Conservation (phyloP, 495 filamentous ascomycete genomes). For the Delitschia confertaspora region DNA sequence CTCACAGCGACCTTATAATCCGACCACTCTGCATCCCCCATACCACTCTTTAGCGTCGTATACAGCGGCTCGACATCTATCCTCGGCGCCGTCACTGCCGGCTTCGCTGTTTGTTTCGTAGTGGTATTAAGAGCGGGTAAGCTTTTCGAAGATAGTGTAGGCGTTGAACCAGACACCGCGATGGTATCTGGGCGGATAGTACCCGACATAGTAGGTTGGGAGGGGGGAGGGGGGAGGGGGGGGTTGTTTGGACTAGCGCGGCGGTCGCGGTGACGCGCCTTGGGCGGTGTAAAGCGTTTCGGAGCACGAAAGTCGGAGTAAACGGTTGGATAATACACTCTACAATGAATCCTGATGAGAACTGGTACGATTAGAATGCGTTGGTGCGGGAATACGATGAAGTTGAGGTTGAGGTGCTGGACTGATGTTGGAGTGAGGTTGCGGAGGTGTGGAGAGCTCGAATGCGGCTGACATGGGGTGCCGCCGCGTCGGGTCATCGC, state of each 20-base stretch:
- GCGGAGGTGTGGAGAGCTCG: no score
- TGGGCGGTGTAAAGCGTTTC: constrained; percentile 1
- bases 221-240: background rate
- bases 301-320: no score
- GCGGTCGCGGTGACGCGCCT: no score
- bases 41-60: constrained; percentile 67
- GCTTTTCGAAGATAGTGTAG: constrained; percentile 25
- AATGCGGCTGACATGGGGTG: no score
- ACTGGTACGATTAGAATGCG: no score
- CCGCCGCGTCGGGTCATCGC: no score
- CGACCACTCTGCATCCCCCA: constrained; percentile 72
- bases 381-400: no score
- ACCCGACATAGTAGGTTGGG: constrained; percentile 13
- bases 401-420: no score
- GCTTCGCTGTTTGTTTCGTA: constrained; percentile 16
- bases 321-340: no score
- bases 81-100: constrained; percentile 44
- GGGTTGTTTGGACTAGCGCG: no score
- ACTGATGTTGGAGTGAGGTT: no score
- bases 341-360: no score
- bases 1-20: constrained; percentile 77
- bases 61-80: constrained; percentile 89
- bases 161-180: constrained; percentile 11
- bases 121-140: constrained; percentile 16
- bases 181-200: constrained; percentile 24